phyloP scores from a whole-genome alignment of 345 rosid species.

The Citrus mangshanensis region DNA sequence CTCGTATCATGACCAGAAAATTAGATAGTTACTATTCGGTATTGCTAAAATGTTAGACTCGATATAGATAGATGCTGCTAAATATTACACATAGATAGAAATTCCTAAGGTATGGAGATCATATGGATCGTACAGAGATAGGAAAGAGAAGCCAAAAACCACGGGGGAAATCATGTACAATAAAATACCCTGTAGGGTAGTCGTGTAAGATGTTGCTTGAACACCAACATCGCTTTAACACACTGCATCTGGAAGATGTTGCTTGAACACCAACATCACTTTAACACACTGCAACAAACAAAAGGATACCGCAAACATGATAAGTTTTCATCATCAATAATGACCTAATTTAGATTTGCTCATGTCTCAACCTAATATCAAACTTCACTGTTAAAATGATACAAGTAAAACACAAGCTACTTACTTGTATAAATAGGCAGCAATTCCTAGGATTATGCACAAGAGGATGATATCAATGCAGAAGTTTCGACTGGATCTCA shows the following conservation, averaged over 20 bases:
- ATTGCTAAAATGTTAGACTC: neutral
- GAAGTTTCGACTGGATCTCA: constrained; percentile 89
- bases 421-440: constrained; percentile 92
- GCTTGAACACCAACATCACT: constrained; percentile 20
- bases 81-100: neutral
- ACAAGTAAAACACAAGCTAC: neutral
- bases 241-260: constrained; percentile 26
- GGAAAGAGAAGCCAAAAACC: neutral
- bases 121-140: neutral
- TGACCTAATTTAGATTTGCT: neutral
- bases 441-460: constrained; percentile 75
- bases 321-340: neutral
- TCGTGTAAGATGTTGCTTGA: neutral
- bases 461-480: constrained; percentile 84
- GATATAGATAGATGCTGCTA: neutral
- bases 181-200: neutral
- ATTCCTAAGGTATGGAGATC: neutral
- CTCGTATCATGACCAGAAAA: neutral
- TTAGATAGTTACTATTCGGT: neutral
- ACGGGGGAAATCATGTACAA: neutral
- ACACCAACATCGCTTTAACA: constrained; percentile 30
- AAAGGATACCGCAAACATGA: neutral
- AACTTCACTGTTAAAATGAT: neutral
- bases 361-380: neutral
- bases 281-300: constrained; percentile 37